Evolutionary conservation across 139 green algal species (phyloP), one percentile per base, ranked within the genome.

Genomic region (Picochlorum sp.): DNA sequence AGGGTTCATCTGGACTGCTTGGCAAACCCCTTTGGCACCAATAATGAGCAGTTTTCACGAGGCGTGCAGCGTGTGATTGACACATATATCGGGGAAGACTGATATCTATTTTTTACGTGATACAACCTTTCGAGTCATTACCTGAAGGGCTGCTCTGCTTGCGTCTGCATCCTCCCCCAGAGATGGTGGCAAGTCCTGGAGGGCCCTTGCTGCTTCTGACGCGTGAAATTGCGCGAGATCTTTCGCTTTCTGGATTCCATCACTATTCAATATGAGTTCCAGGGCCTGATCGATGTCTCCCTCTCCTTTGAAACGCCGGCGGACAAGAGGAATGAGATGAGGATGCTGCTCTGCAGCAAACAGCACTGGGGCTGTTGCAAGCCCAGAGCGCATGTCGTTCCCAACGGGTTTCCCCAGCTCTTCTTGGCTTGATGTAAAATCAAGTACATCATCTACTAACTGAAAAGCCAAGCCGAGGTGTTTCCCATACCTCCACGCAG

Each of bases 391-490:
- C 24, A 98, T 68, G 80, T 98, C 94, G 62, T 89, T 92, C 13
- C 95, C 73, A 9, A 87, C 83, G 0, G 94, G 94, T 82, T 99
- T 99, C 37, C 94, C 94, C 56, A 99, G 77, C 44, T 87, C 71
- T 20, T 51, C 61, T 38, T 62, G 75, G 52, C 64, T 86, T 61
- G 74, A 81, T 1, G 85, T 90, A 64, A 96, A 95, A 83, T 99
- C 94, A 60, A 99, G 70, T 13, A 96, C 54, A 75, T 99, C 94
- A 66, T 99, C 94, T 20, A 96, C 82, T 45, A 98, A 73, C 79
- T 98, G 92, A 65, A 98, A 99, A 0, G 94, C 92, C 8, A 98
- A 75, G 5, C 94, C 92, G 38, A 99, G 67, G 71, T 97, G 85
- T 13, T 77, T 74, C 14, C 41, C 41, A 66, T 84, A 90, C 16